Percentiles rank a stretch among this genome's conserved stretches.
Conservation (phyloP, 2,329 filamentous ascomycete species). For the Onygenales sp. region DNA sequence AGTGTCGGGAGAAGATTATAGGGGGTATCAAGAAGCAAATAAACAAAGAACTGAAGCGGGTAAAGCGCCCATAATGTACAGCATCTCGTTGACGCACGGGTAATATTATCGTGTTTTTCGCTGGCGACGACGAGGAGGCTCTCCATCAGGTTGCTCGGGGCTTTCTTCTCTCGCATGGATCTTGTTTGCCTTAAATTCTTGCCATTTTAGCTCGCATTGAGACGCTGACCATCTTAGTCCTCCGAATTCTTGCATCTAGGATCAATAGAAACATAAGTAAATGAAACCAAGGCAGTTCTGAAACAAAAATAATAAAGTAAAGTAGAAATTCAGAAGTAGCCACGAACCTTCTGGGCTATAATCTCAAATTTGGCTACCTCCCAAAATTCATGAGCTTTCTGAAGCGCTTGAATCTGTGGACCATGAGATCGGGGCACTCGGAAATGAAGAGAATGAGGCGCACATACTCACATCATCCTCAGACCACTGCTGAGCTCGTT, state of each 20-base stretch:
- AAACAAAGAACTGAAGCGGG: not conserved
- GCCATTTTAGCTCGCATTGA: slow-evolving; percentile 23
- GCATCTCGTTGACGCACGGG: not conserved
- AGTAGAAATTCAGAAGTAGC: slow-evolving; percentile 1
- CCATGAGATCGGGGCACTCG: slow-evolving; percentile 2
- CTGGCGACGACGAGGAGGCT: not conserved
- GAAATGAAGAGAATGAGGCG: slow-evolving; percentile 4
- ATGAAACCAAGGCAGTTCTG: slow-evolving; percentile 8
- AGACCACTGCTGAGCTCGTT: slow-evolving; percentile 30
- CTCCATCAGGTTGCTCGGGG: not conserved
- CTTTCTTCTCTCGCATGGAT: not conserved
- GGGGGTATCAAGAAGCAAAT: not conserved
- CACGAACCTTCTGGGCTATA: slow-evolving; percentile 28
- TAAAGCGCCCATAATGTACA: not conserved
- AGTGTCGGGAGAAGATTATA: not conserved
- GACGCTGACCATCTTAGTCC: slow-evolving; percentile 23
- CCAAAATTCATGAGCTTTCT: slow-evolving; percentile 28
- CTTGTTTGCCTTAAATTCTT: slow-evolving; percentile 4
- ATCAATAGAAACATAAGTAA: slow-evolving; percentile 1
- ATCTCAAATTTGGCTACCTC: slow-evolving; percentile 29
- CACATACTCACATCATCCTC: slow-evolving; percentile 37
- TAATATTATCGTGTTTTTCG: not conserved
- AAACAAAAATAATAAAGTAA: slow-evolving; percentile 10
- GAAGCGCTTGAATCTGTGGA: slow-evolving; percentile 27
- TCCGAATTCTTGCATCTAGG: slow-evolving; percentile 24